A percentile compares a stretch with the other conserved stretches of the same genome.
Conservation (phyloP, 148 eudicot species). For the Vaccinium myrtillus region DNA sequence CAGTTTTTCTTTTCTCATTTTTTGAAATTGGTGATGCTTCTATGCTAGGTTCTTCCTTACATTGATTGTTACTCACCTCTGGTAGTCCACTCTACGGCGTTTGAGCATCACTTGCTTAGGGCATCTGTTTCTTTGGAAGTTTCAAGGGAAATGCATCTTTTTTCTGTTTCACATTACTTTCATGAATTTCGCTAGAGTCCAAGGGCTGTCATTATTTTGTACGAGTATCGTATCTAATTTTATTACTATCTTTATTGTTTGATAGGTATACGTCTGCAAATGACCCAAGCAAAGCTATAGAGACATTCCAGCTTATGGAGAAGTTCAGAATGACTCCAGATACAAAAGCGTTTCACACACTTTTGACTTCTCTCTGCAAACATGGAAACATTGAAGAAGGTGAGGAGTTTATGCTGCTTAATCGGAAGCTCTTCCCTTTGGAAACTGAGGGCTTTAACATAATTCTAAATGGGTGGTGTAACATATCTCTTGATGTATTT, state of each 20-base stretch:
- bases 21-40: background rate
- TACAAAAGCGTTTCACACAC: slow-evolving; percentile 53
- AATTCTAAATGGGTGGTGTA: slow-evolving; percentile 82
- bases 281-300: slow-evolving; percentile 62
- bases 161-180: background rate
- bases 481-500: slow-evolving; percentile 50
- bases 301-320: slow-evolving; percentile 78
- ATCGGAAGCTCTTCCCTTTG: slow-evolving; percentile 71
- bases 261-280: slow-evolving; percentile 77
- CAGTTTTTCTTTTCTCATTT: background rate
- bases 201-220: background rate
- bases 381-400: slow-evolving; percentile 91
- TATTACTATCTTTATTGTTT: background rate
- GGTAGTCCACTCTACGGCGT: background rate
- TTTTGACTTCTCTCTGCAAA: slow-evolving; percentile 58
- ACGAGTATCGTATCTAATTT: background rate
- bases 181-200: background rate
- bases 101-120: background rate
- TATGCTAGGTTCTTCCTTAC: background rate
- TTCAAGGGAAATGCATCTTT: background rate
- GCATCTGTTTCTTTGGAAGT: background rate
- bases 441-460: slow-evolving; percentile 79
- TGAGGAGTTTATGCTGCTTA: slow-evolving; percentile 73
- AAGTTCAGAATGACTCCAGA: slow-evolving; percentile 61
- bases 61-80: background rate